phyloP scores from a whole-genome alignment of 1,139 yeast genomes.

The Zygotorulaspora mrakii region DNA sequence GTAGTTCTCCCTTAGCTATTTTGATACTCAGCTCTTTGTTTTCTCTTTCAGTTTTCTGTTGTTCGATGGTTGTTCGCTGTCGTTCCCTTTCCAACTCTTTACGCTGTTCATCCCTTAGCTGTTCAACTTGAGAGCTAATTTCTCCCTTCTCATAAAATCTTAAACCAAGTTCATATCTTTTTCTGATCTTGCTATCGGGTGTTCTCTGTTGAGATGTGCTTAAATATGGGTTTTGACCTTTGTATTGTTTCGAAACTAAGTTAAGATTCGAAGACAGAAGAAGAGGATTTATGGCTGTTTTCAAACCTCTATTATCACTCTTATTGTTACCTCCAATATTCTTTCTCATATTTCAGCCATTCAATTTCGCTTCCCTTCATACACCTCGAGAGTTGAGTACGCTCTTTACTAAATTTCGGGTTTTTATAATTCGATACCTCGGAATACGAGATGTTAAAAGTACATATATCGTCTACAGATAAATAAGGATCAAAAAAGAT shows the following conservation, averaged over 20 bases:
- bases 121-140: slow-evolving; percentile 18
- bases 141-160: slow-evolving; percentile 29
- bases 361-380: too few relatives aligned
- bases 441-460: too few relatives aligned
- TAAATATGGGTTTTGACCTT: slow-evolving; percentile 30
- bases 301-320: slow-evolving; percentile 24
- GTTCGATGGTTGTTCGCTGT: slow-evolving; percentile 11
- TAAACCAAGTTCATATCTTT: slow-evolving; percentile 19
- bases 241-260: slow-evolving; percentile 26
- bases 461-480: too few relatives aligned
- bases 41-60: slow-evolving; percentile 11
- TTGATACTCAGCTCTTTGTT: slow-evolving; percentile 10
- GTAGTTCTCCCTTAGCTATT: slow-evolving; percentile 29
- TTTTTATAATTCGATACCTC: too few relatives aligned
- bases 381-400: too few relatives aligned
- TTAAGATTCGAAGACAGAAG: slow-evolving; percentile 31
- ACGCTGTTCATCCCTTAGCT: slow-evolving; percentile 14
- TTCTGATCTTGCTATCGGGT: slow-evolving; percentile 13
- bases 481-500: neutral
- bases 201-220: slow-evolving; percentile 8
- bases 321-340: slow-evolving; percentile 3
- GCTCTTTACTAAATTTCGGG: neutral
- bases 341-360: too few relatives aligned
- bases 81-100: slow-evolving; percentile 11
- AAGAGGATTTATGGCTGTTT: slow-evolving; percentile 33